Evolutionary conservation across 1,139 yeast genomes (phyloP).

Genomic region (Pichia sp.): DNA sequence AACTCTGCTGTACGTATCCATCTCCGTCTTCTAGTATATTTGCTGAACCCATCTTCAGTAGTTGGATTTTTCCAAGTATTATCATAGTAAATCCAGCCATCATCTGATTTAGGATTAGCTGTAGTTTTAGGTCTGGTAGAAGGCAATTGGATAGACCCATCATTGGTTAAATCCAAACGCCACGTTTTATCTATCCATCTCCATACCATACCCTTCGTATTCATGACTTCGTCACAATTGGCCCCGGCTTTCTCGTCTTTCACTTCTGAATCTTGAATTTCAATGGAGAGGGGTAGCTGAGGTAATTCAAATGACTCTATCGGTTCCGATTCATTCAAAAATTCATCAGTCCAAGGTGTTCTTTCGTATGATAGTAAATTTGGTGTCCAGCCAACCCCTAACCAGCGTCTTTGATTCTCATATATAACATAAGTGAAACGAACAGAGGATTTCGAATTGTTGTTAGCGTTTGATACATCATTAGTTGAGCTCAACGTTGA

Average conservation of each 20-base stretch:
- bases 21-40: conserved; percentile 88
- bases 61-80: conserved; percentile 93
- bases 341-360: conserved; percentile 96
- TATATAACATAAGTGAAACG: conserved; percentile 88
- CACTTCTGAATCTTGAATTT: conserved; percentile 31
- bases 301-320: conserved; percentile 79
- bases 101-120: conserved; percentile 73
- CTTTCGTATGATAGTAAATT: conserved; percentile 88
- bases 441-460: conserved; percentile 45
- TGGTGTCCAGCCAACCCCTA: conserved; percentile 97
- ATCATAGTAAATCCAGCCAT: conserved; percentile 84
- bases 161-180: conserved; percentile 85
- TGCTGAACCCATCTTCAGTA: conserved; percentile 81
- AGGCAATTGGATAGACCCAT: conserved; percentile 73
- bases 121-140: conserved; percentile 64
- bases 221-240: conserved; percentile 7
- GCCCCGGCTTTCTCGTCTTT: conserved; percentile 37
- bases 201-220: conserved; percentile 63
- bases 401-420: conserved; percentile 96
- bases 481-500: conserved; percentile 13
- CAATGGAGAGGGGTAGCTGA: conserved; percentile 33
- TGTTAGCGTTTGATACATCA: conserved; percentile 15
- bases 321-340: conserved; percentile 76
- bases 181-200: conserved; percentile 92
- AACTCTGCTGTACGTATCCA: conserved; percentile 96